A percentile compares a stretch with the other conserved stretches of the same genome.
phyloP scores from a whole-genome alignment of 2,329 filamentous ascomycete genomes.

The Aschersonia sp. region DNA sequence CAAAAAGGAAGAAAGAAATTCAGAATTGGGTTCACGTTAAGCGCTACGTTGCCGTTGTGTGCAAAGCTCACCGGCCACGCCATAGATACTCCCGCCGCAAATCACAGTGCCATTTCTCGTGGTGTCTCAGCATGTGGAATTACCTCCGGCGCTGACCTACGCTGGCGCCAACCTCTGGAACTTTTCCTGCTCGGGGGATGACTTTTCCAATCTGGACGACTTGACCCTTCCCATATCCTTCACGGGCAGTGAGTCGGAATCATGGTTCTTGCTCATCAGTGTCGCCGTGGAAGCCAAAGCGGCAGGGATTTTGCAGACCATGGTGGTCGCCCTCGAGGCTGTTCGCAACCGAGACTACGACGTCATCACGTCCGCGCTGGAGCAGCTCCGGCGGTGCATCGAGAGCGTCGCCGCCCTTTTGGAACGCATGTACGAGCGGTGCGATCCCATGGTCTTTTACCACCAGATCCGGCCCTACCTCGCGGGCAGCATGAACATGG shows the following conservation, averaged over 20 bases:
- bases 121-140: constrained; percentile 57
- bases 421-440: constrained; percentile 77
- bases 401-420: constrained; percentile 53
- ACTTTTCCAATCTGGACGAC: constrained; percentile 52
- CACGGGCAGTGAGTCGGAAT: constrained; percentile 77
- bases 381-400: constrained; percentile 50
- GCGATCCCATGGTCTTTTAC: constrained; percentile 79
- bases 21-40: neutral
- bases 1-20: neutral
- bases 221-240: constrained; percentile 66
- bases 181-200: constrained; percentile 42
- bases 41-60: neutral
- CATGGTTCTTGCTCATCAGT: constrained; percentile 87
- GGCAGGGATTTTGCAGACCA: constrained; percentile 57
- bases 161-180: constrained; percentile 84
- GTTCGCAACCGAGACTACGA: constrained; percentile 44
- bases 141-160: constrained; percentile 85
- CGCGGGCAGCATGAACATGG: constrained; percentile 89
- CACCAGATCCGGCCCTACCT: constrained; percentile 77
- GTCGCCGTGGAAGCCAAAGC: constrained; percentile 80
- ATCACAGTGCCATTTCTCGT: constrained; percentile 64
- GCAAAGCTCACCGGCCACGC: neutral
- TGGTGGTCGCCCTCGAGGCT: constrained; percentile 63
- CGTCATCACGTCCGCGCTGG: constrained; percentile 47
- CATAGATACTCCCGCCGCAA: constrained; percentile 51